Evolutionary conservation across 768 basidiomycete genomes (phyloP).

Genomic region (Calvatia gigantea): DNA sequence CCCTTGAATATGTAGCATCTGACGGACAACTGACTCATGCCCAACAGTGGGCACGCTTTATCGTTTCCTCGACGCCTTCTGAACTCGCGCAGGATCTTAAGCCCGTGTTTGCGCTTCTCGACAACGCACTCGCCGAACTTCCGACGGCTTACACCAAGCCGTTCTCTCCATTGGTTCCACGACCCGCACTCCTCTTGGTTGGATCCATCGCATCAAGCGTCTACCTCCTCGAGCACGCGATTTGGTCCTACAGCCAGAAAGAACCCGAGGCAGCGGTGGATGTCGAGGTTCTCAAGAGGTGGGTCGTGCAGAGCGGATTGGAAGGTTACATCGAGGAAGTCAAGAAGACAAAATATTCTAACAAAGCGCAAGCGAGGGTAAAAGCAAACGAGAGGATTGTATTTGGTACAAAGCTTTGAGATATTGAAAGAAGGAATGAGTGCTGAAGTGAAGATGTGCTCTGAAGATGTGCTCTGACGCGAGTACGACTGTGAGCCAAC

Average conservation of each 20-base stretch:
- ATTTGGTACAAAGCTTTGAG: constrained; percentile 24
- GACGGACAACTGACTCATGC: constrained; percentile 3
- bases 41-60: constrained; percentile 49
- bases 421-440: background rate
- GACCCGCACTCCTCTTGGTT: constrained; percentile 56
- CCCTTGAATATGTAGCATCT: background rate
- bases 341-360: constrained; percentile 21
- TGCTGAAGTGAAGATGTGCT: background rate
- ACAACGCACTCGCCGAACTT: constrained; percentile 38
- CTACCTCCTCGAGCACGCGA: constrained; percentile 65
- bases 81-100: constrained; percentile 25
- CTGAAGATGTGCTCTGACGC: too few species aligned
- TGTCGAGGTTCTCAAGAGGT: constrained; percentile 49
- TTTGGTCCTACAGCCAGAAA: constrained; percentile 45
- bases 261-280: constrained; percentile 37
- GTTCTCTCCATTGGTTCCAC: constrained; percentile 45
- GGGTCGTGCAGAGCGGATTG: constrained; percentile 42
- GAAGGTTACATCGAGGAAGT: constrained; percentile 35
- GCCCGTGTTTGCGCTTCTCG: constrained; percentile 29
- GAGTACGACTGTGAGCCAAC: too few species aligned
- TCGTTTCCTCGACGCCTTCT: constrained; percentile 40
- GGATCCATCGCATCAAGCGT: constrained; percentile 50
- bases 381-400: constrained; percentile 29
- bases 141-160: constrained; percentile 34
- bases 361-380: constrained; percentile 20